Evolutionary conservation across 129 eudicot genomes (phyloP).

Genomic region (Arctium lappa): DNA sequence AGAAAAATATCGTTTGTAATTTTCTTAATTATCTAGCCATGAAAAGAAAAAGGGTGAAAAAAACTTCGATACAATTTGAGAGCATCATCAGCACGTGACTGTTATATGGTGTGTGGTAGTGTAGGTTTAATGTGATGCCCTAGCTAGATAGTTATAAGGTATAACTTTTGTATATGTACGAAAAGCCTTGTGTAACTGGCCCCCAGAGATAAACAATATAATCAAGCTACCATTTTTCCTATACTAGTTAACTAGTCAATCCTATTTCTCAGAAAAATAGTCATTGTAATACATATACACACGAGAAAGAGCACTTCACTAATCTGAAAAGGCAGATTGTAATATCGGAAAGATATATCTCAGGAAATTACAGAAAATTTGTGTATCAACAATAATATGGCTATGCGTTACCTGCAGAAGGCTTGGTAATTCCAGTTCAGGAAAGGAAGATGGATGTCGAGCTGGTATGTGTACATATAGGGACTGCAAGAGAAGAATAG

Average conservation of each 20-base stretch:
- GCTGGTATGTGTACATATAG: slow-evolving; percentile 87
- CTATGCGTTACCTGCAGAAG: slow-evolving; percentile 66
- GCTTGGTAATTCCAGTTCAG: slow-evolving; percentile 92
- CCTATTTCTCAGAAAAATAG: background rate
- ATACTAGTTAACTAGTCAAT: slow-evolving; percentile 1
- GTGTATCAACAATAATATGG: background rate
- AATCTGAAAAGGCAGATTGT: background rate
- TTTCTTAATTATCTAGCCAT: background rate
- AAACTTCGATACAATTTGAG: background rate
- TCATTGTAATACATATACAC: background rate
- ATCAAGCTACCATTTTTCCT: background rate
- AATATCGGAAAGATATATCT: background rate
- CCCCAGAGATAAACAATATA: background rate
- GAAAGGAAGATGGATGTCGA: slow-evolving; percentile 87
- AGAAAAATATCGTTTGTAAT: background rate
- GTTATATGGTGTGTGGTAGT: background rate
- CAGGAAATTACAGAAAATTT: background rate
- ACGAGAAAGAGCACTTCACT: background rate
- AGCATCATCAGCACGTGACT: background rate
- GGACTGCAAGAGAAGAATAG: slow-evolving; percentile 60
- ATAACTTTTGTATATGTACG: background rate
- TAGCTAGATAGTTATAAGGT: slow-evolving; percentile 9
- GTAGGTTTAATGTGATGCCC: background rate
- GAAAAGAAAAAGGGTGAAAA: background rate
- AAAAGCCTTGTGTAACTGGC: slow-evolving; percentile 16